These are phyloP conservation scores for Penicillium cosmopolitanum DNA, from an alignment of 495 filamentous ascomycete genomes.

Conservation along the genomic window DNA sequence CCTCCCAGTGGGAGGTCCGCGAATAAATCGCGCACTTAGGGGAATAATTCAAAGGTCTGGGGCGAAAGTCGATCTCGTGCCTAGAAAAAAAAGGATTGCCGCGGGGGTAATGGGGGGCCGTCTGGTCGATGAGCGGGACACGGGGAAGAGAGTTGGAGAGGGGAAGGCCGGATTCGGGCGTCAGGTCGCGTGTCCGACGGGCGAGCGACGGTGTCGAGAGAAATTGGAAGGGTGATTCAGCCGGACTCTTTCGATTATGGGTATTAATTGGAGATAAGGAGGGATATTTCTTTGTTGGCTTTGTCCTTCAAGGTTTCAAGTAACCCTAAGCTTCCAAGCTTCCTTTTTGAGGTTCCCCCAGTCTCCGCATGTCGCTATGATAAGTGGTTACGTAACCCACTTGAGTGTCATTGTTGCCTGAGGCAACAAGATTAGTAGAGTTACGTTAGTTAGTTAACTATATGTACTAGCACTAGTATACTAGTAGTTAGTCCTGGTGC, in stretches of 20 bases:
- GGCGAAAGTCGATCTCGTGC: not conserved
- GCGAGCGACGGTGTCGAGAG: not conserved
- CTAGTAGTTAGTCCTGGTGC: too few species aligned
- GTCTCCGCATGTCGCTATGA: not conserved
- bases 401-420: not conserved
- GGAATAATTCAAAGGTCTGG: not conserved
- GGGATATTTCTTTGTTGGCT: not conserved
- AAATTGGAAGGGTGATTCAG: not conserved
- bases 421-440: not conserved
- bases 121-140: constrained; percentile 6
- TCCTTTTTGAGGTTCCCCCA: not conserved
- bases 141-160: constrained; percentile 5
- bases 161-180: constrained; percentile 18
- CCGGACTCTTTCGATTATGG: not conserved
- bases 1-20: constrained; percentile 30
- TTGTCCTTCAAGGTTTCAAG: constrained; percentile 1
- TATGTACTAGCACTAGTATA: too few species aligned
- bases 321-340: constrained; percentile 2
- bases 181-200: constrained; percentile 13
- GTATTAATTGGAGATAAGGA: not conserved
- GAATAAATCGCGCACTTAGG: constrained; percentile 10
- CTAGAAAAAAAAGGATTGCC: not conserved
- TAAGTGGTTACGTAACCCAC: not conserved
- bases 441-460: too few species aligned
- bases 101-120: not conserved